Conservation (phyloP, 805 yeast genomes). For the Wickerhamiella australiensis region DNA sequence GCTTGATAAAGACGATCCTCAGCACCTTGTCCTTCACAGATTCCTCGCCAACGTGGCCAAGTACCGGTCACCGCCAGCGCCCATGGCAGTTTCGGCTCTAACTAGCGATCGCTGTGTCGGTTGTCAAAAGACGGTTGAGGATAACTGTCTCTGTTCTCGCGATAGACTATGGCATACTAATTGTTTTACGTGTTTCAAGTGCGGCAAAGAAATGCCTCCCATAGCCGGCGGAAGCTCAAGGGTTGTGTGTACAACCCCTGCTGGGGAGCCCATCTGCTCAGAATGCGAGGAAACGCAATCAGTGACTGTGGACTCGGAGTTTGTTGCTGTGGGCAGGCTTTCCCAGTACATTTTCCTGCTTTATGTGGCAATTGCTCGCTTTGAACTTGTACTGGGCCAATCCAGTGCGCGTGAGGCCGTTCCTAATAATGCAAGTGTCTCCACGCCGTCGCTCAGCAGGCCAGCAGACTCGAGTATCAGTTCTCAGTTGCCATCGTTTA, state of each 20-base stretch:
- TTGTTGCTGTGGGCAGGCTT: constrained; percentile 53
- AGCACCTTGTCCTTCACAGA: constrained; percentile 6
- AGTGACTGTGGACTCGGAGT: constrained; percentile 26
- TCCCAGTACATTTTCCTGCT: constrained; percentile 64
- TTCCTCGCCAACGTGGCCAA: constrained; percentile 1
- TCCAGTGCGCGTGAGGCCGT: constrained; percentile 19
- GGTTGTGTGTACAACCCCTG: background rate
- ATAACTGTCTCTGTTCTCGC: constrained; percentile 49
- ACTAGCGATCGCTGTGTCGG: constrained; percentile 63
- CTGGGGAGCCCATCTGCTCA: constrained; percentile 35
- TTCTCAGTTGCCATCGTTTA: constrained; percentile 3
- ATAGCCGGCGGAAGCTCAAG: background rate
- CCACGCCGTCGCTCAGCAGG: constrained; percentile 13
- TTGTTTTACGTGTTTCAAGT: constrained; percentile 58
- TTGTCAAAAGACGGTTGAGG: constrained; percentile 74
- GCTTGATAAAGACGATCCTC: constrained; percentile 31
- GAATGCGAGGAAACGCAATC: constrained; percentile 37
- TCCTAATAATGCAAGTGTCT: constrained; percentile 4
- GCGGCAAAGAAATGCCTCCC: constrained; percentile 34
- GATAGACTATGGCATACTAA: constrained; percentile 69
- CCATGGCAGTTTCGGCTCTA: constrained; percentile 23
- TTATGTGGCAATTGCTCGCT: constrained; percentile 73
- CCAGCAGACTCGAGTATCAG: background rate
- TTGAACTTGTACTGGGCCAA: constrained; percentile 31
- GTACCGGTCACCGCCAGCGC: constrained; percentile 25